Percentiles rank a stretch among this genome's conserved stretches.
Evolutionary conservation across 768 basidiomycete species (phyloP).

Genomic region (Boletus speciosus): DNA sequence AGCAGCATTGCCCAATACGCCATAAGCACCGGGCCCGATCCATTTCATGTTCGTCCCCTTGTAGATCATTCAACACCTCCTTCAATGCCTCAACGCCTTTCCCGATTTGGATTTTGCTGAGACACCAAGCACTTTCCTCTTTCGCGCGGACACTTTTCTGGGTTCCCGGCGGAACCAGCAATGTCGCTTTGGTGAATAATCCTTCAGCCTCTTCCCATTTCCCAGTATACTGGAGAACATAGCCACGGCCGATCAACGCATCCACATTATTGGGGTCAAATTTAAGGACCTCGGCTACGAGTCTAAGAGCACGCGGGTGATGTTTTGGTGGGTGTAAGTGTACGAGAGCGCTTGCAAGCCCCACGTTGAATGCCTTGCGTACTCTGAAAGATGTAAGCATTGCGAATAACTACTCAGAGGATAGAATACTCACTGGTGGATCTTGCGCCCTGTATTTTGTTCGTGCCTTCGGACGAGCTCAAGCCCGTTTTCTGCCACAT

Average conservation of each 20-base stretch:
- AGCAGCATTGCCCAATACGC: slow-evolving; percentile 75
- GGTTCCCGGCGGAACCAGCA: slow-evolving; percentile 43
- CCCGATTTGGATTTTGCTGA: slow-evolving; percentile 47
- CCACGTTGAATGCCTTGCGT: slow-evolving; percentile 63
- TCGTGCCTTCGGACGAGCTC: slow-evolving; percentile 53
- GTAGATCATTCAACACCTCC: slow-evolving; percentile 42
- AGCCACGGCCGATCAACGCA: slow-evolving; percentile 73
- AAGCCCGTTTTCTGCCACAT: slow-evolving; percentile 68
- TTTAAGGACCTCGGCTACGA: slow-evolving; percentile 70
- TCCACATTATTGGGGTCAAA: slow-evolving; percentile 58
- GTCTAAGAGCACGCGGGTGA: slow-evolving; percentile 69
- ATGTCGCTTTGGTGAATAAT: slow-evolving; percentile 58
- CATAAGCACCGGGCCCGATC: slow-evolving; percentile 79
- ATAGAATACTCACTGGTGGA: slow-evolving; percentile 41
- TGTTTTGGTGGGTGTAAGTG: slow-evolving; percentile 89
- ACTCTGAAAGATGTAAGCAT: slow-evolving; percentile 41
- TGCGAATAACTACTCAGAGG: background rate
- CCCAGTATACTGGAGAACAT: slow-evolving; percentile 58
- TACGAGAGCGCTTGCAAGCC: slow-evolving; percentile 72
- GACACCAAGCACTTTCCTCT: slow-evolving; percentile 88
- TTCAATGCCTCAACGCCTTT: slow-evolving; percentile 48
- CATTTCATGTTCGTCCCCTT: slow-evolving; percentile 44
- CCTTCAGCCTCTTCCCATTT: slow-evolving; percentile 67
- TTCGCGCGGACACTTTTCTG: slow-evolving; percentile 56
- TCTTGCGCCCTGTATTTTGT: slow-evolving; percentile 50